Base-by-base conservation (phyloP, 176 grass and related monocot species). In the Dendrocalamus sinicus region DNA sequence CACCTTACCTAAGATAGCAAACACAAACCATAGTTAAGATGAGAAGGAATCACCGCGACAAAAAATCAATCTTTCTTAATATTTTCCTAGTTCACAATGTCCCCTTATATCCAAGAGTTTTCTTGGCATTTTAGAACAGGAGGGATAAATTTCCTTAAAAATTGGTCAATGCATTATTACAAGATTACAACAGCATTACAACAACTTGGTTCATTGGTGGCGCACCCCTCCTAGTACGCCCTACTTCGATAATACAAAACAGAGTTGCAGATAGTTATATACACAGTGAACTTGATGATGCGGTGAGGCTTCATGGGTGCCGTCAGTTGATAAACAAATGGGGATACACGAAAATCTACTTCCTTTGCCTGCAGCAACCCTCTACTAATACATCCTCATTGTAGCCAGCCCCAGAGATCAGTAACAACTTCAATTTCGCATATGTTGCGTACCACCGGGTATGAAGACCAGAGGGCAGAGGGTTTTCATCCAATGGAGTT, bases 241-340 rank as follows among this genome's bases (percentile, higher is more conserved):
- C 81, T 91, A 85, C 44, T 76, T 87, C 16, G 41, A 67, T 70
- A 44, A 53, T 47, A 65, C 76, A 88, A 76, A 83, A 79, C 67
- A 86, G 41, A 83, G 81, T 91, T 81, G 66, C 81, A 80, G 51
- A 84, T 81, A 63, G 61, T 65, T 87, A 88, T 88, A 61, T 91
- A 88, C 85, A 91, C 12, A 83, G 55, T 4, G 76, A 91, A 71
- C 86, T 72, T 64, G 70, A 81, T 76, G 64, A 67, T 72, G 72
- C 65, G 37, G 24, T 22, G 23, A 73, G 75, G 32, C 44, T 73
- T 44, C 57, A 72, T 13, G 3, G 32, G 71, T 39, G 67, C 17
- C 9, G 24, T 77, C 55, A 66, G 55, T 40, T 15, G 57, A 62
- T 67, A 71, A 88, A 91, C 46, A 91, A 85, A 63, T 35, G 12